Base-by-base conservation (phyloP, 2,329 filamentous ascomycete species). In the Neocucurbitaria cava region DNA sequence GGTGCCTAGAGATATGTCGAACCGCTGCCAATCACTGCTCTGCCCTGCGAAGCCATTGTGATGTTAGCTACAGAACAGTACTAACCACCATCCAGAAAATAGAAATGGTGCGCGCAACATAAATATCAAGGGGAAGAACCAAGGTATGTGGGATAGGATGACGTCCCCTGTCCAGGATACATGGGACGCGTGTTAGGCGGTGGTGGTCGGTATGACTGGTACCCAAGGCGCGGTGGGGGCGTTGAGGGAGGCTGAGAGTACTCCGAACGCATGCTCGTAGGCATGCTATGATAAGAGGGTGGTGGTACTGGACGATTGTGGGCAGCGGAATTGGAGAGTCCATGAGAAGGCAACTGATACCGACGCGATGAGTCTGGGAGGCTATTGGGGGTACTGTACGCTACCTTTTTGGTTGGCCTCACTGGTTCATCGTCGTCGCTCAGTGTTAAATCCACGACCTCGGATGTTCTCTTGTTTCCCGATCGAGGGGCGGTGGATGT, bases 391-490 rank as follows among this genome's bases (percentile, higher is more conserved):
- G 74, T 72, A 64, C 58, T 69, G 68, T 76, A 76, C 69, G 73
- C 72, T 75, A 75, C 73, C 72, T 75, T 75, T 65, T 76, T 76
- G 41, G 72, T 58, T 53, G 72, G 71, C 66, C 71, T 70, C 39
- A 54, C 46, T 30, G 72, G 67, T 65, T 81, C 80, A 41, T 81
- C 79, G 48, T 81, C 78, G 39, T 81, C 79, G 57, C 76, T 79
- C 42, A 81, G 59, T 1, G 79, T 82, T 65, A 82, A 69, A 58
- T 82, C 80, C 47, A 83, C 80, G 23, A 82, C 78, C 47, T 79
- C 78, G 11, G 77, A 75, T 26, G 74, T 73, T 31, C 79, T 73
- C 65, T 82, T 83, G 51, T 70, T 74, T 23, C 75, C 72, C 13
- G 70, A 71, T 21, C 72, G 64, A 6, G 72, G 65, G 41, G 70